Evolutionary conservation across 1,284 basidiomycete species (phyloP), one percentile per base, ranked within the genome.

Genomic region (Takashimella tepidaria): DNA sequence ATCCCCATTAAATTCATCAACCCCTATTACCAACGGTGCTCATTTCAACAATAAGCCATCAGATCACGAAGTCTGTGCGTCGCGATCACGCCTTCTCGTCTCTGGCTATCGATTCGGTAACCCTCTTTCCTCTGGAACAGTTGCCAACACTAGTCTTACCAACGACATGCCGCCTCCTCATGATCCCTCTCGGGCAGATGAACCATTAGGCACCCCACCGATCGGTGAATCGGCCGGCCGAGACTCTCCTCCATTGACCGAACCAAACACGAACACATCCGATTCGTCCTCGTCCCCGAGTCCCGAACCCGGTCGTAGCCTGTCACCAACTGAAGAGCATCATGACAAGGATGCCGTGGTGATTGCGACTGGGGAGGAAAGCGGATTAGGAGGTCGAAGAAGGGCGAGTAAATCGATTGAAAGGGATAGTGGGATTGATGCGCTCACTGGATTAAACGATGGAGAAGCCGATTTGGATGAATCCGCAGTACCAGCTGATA

Each of bases 381-480:
- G 47, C 45, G 49, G 10, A 20, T 41, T 24, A 20, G 27, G 24
- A 21, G 27, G n/a, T 41, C 44, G 16, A 4, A 4, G 21, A 6
- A n/a, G n/a, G 26, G 61, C 26, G 63, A 66, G 31, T 16, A 37
- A 37, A 16, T 37, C 31, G 31, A 37, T 16, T 37, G 31, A 44
- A 6, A n/a, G 45, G 47, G 62, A 68, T 37, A 61, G 54, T 12
- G 68, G 62, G 22, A 67, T 67, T 41, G 71, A 75, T 54, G 66
- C 67, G 5, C 55, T 76, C 31, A 63, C 61, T 10, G 75, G 73
- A 1, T 54, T 69, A 49, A 65, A 69, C 46, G 75, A 76, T 53
- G 73, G 75, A 19, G 75, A 76, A 60, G 75, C 73, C 3, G 75
- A 76, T 59, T 60, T 72, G 50, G 73, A 76, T 50, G 60, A 61